These are phyloP conservation scores for Lumnitzera racemosa DNA, from an alignment of 345 rosid species.

Conservation along the genomic window DNA sequence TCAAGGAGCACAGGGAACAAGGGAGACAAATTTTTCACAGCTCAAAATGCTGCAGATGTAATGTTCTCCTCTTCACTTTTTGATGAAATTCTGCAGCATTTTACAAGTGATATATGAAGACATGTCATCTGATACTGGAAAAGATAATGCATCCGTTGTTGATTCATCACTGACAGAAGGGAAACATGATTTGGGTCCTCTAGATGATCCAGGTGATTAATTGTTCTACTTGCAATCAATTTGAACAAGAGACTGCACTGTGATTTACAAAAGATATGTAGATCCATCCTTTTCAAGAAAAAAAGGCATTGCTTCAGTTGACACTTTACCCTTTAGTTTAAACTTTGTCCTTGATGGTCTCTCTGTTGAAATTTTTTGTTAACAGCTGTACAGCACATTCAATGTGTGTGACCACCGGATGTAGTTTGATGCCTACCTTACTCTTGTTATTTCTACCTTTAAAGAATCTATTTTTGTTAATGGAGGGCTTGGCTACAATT, in stretches of 20 bases:
- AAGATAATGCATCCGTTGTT: conserved; percentile 81
- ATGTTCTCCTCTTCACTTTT: neutral
- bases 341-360: too few relatives aligned
- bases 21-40: too few relatives aligned
- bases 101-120: conserved; percentile 20
- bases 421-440: too few relatives aligned
- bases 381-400: too few relatives aligned
- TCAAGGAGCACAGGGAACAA: too few relatives aligned
- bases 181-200: conserved; percentile 59
- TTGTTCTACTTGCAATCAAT: conserved; percentile 1
- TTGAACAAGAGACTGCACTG: neutral
- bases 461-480: too few relatives aligned
- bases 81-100: conserved; percentile 9
- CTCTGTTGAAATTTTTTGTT: too few relatives aligned
- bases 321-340: too few relatives aligned
- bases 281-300: neutral
- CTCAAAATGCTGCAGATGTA: too few relatives aligned
- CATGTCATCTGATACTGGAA: conserved; percentile 83
- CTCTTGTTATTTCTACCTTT: too few relatives aligned
- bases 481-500: too few relatives aligned
- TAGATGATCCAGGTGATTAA: conserved; percentile 65
- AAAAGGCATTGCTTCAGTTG: neutral
- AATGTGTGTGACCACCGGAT: too few relatives aligned
- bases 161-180: conserved; percentile 82
- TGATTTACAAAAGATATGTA: neutral